phyloP scores from a whole-genome alignment of 768 basidiomycete species.

The Leccinum olivaceopallidum region DNA sequence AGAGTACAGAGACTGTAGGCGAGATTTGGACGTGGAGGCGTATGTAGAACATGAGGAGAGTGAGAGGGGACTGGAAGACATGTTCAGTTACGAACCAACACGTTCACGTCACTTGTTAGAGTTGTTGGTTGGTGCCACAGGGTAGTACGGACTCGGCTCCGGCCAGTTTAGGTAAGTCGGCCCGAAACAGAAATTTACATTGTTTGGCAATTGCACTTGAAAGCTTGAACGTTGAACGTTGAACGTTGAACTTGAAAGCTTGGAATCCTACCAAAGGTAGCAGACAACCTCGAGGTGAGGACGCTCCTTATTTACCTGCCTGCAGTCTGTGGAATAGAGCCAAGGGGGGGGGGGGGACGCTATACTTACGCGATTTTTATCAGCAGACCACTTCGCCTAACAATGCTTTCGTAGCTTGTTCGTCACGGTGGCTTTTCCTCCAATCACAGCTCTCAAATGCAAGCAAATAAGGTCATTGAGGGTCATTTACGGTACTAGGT shows the following conservation, averaged over 20 bases:
- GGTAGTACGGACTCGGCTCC: not conserved
- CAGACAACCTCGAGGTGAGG: not conserved
- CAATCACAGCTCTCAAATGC: too few species aligned
- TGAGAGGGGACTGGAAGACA: conserved; percentile 17
- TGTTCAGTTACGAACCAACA: not conserved
- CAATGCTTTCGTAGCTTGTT: too few species aligned
- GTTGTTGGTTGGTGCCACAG: too few species aligned
- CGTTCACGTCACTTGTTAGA: not conserved
- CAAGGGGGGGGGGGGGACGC: not conserved
- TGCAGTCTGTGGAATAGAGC: not conserved
- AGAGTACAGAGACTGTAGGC: conserved; percentile 82
- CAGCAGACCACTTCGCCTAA: too few species aligned
- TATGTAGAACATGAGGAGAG: conserved; percentile 32
- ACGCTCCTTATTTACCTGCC: too few species aligned
- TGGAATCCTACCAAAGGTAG: not conserved
- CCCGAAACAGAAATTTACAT: not conserved
- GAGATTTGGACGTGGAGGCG: conserved; percentile 37
- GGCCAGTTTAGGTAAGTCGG: not conserved
- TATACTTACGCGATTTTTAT: too few species aligned
- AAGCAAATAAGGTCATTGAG: too few species aligned
- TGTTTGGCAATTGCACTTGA: too few species aligned
- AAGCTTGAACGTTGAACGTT: too few species aligned
- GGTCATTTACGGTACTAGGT: too few species aligned
- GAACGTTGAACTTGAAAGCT: too few species aligned
- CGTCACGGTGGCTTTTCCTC: too few species aligned